Evolutionary conservation across 2,329 filamentous ascomycete species (phyloP), one percentile per base, ranked within the genome.

Genomic region (Cordyceps militaris): DNA sequence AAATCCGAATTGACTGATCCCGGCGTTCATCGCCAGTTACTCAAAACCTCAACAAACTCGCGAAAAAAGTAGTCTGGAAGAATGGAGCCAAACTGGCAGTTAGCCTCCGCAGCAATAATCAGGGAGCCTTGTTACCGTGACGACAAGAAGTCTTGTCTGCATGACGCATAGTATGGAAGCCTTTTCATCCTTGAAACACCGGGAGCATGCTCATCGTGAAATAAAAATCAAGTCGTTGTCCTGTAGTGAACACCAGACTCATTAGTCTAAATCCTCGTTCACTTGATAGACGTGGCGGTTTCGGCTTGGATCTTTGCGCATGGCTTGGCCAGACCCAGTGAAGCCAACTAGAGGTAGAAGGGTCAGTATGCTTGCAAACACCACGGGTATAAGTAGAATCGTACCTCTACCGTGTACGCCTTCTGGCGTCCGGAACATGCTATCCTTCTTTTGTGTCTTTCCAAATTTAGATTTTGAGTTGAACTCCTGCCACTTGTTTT

Each of bases 401-500:
- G 64, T 76, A 96, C 92, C 92, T 87, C 91, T 84, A 59, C 89
- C 92, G 66, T 90, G 83, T 24, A 94, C 82, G 61, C 90, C 87
- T 32, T 96, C 91, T 0, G 91, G 91, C 3, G 92, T 97, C 48
- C 92, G 86, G 71, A 97, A 97, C 92, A 97, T 97, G 79, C 91
- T 96, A 50, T 96, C 90, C 74, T 96, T 96, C 76, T 93, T 93
- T 43, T 75, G 73, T 4, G 74, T 63, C 70, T 87, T 87, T 63
- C 78, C 83, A 62, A 84, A 77, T 69, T 90, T 92, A 48, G 80
- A 82, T 71, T 95, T 96, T 67, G 81, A 79, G 63, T 85, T 88
- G 72, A 96, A 99, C 62, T 95, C 89, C 70, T 97, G 88, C 94
- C 94, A 99, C 70, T 94, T 96, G 67, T 76, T 89, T 78, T 96